Evolutionary conservation across 257 asterid species (phyloP).

Genomic region (Gardenia jasminoides): DNA sequence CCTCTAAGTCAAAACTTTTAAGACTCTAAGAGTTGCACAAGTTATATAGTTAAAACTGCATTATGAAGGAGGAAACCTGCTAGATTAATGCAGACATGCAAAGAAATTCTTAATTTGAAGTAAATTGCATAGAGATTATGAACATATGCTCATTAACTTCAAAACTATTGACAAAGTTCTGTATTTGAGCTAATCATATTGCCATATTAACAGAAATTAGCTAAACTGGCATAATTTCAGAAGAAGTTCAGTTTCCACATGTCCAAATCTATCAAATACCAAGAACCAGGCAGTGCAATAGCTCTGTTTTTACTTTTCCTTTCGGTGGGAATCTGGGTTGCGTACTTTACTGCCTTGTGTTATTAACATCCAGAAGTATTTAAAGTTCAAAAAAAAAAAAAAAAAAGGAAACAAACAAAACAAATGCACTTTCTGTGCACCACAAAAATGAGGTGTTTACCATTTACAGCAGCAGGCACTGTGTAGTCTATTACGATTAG

Average conservation of each 20-base stretch:
- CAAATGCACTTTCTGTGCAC: not conserved
- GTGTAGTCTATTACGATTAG: conserved; percentile 86
- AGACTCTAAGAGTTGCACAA: not conserved
- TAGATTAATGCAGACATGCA: not conserved
- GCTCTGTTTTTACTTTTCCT: not conserved
- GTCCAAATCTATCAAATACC: not conserved
- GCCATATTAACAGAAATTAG: not conserved
- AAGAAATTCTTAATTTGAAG: not conserved
- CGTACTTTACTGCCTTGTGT: not conserved
- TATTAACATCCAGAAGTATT: not conserved
- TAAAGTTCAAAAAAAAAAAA: not conserved
- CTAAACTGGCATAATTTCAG: not conserved
- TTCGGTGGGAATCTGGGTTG: not conserved
- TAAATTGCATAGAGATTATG: not conserved
- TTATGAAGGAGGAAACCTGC: not conserved
- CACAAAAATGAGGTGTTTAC: conserved; percentile 28
- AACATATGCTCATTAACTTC: not conserved
- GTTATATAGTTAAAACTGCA: not conserved
- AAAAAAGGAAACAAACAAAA: not conserved
- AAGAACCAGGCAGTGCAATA: not conserved
- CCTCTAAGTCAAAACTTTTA: not conserved
- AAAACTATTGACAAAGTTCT: not conserved
- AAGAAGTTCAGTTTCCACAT: not conserved
- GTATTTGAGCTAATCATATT: not conserved
- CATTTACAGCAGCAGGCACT: conserved; percentile 80